These are phyloP conservation scores for Bryoerythrophyllum caledonicum DNA, from an alignment of 225 moss, liverwort and hornwort genomes.

Conservation along the genomic window DNA sequence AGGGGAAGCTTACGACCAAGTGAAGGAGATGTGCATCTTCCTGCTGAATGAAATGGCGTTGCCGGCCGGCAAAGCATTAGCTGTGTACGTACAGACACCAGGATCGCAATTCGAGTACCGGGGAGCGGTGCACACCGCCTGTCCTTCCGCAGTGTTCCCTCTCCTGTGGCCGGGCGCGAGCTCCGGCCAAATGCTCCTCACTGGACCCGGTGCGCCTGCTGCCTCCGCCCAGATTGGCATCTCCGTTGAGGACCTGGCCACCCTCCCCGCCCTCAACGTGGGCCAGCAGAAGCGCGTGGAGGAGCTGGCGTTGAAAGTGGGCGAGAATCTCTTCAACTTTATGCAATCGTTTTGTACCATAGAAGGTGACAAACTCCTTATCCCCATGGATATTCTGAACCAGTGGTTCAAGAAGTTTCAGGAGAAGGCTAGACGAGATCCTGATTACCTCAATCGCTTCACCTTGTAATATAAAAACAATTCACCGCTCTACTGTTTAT, in stretches of 20 bases:
- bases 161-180: constrained; percentile 72
- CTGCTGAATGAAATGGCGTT: constrained; percentile 60
- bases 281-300: constrained; percentile 87
- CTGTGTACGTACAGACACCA: constrained; percentile 86
- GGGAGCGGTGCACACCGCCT: constrained; percentile 76
- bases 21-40: constrained; percentile 84
- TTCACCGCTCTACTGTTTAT: background rate
- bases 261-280: constrained; percentile 66
- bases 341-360: constrained; percentile 86
- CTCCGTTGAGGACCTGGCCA: constrained; percentile 68
- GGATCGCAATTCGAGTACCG: constrained; percentile 81
- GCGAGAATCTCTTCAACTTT: constrained; percentile 84
- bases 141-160: constrained; percentile 82
- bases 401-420: constrained; percentile 96
- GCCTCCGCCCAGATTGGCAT: constrained; percentile 77
- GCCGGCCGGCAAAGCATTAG: constrained; percentile 71
- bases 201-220: constrained; percentile 64
- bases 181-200: constrained; percentile 71
- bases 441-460: constrained; percentile 76
- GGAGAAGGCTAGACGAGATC: constrained; percentile 78
- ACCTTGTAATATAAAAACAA: constrained; percentile 46
- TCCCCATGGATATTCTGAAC: constrained; percentile 88
- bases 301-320: constrained; percentile 82
- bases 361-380: constrained; percentile 76
- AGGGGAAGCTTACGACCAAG: constrained; percentile 87